Conservation (phyloP, 1,284 basidiomycete species). For the Ustilago nuda region DNA sequence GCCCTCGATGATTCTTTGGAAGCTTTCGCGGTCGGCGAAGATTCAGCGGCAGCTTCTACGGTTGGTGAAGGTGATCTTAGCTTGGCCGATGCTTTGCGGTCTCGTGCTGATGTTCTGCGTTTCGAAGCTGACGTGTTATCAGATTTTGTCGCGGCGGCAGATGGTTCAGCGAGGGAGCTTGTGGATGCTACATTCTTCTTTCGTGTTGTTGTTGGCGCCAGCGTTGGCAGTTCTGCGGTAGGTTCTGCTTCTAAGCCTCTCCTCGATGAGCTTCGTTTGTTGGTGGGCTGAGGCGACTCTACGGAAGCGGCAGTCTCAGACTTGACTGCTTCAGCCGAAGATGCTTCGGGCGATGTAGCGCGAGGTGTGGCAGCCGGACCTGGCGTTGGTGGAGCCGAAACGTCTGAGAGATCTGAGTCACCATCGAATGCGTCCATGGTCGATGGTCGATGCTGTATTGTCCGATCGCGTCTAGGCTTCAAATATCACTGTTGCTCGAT, state of each 20-base stretch:
- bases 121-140: background rate
- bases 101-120: constrained; percentile 23
- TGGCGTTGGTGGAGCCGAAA: constrained; percentile 41
- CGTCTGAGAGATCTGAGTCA: constrained; percentile 43
- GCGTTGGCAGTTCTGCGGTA: background rate
- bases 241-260: constrained; percentile 5
- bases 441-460: background rate
- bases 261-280: constrained; percentile 9
- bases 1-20: background rate
- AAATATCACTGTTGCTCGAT: too few species aligned
- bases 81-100: constrained; percentile 19
- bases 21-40: constrained; percentile 6
- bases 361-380: constrained; percentile 28
- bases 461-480: too few species aligned
- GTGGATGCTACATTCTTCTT: background rate
- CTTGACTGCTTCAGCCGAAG: background rate
- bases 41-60: constrained; percentile 3
- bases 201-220: constrained; percentile 1
- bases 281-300: constrained; percentile 7
- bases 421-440: constrained; percentile 39
- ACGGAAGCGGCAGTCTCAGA: background rate
- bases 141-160: background rate
- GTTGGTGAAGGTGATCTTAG: constrained; percentile 16
- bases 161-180: background rate
- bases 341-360: constrained; percentile 16